A percentile compares a stretch with the other conserved stretches of the same genome.
These are phyloP conservation scores for Polysphondylium violaceum DNA, from an alignment of 78 protist genomes.

Conservation along the genomic window DNA sequence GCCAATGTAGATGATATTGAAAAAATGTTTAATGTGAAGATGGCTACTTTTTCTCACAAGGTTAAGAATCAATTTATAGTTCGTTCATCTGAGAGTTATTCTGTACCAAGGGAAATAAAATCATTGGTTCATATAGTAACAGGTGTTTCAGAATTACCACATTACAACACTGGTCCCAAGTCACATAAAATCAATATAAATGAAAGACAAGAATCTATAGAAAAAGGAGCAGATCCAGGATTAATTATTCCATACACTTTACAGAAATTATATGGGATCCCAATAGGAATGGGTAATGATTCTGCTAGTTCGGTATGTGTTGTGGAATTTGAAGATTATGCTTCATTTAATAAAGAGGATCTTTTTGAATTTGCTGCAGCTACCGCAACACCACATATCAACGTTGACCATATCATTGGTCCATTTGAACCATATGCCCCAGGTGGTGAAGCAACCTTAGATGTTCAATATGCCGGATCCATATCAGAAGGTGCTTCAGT, in stretches of 20 bases:
- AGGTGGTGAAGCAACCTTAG: conserved; percentile 52
- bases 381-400: conserved; percentile 32
- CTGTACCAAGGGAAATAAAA: conserved; percentile 24
- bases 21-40: conserved; percentile 26
- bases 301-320: conserved; percentile 17
- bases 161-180: conserved; percentile 25
- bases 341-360: conserved; percentile 46
- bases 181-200: conserved; percentile 2
- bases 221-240: conserved; percentile 44
- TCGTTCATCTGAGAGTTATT: conserved; percentile 33
- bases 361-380: conserved; percentile 21
- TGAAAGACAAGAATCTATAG: too few species aligned
- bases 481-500: conserved; percentile 21
- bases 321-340: conserved; percentile 65
- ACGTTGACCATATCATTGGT: conserved; percentile 27
- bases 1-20: conserved; percentile 40
- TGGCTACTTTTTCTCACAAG: conserved; percentile 35
- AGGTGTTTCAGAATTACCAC: conserved; percentile 75
- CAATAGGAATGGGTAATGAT: conserved; percentile 16
- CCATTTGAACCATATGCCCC: conserved; percentile 4
- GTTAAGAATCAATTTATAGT: background rate
- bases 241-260: conserved; percentile 53
- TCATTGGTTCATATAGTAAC: conserved; percentile 56
- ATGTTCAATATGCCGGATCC: conserved; percentile 67
- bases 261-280: conserved; percentile 24